Evolutionary conservation across 257 asterid genomes (phyloP).

Genomic region (Fraxinus cuspidata): DNA sequence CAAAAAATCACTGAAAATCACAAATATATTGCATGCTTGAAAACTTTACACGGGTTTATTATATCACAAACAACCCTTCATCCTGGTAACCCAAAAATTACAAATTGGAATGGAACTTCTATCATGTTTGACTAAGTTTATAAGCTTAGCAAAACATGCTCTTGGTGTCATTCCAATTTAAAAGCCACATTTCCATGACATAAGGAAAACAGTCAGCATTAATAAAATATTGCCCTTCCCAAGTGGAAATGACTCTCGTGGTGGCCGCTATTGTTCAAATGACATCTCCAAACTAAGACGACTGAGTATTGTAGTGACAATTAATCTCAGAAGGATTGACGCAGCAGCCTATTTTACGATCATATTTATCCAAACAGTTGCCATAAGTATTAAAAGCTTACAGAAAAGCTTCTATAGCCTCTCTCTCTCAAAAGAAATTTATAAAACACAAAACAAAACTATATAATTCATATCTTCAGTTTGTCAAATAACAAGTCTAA

Average conservation of each 20-base stretch:
- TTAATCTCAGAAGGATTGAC: neutral
- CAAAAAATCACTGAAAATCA: neutral
- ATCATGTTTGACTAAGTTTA: neutral
- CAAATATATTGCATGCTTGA: neutral
- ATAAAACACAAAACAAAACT: neutral
- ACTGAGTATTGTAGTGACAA: neutral
- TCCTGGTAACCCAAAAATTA: neutral
- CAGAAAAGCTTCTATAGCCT: neutral
- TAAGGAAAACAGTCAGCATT: neutral
- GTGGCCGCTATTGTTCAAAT: neutral
- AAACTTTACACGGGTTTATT: neutral
- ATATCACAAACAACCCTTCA: neutral
- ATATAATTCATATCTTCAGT: neutral
- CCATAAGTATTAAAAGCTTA: neutral
- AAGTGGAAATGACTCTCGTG: neutral
- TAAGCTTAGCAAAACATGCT: neutral
- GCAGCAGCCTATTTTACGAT: neutral
- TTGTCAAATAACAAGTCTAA: neutral
- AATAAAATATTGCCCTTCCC: neutral
- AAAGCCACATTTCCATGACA: neutral
- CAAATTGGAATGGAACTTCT: neutral
- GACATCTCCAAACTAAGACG: neutral
- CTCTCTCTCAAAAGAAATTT: neutral
- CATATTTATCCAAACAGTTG: neutral
- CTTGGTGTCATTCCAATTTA: neutral